Evolutionary conservation across 352 stramenopile species (phyloP).

Genomic region (Globisporangium camurandrum): DNA sequence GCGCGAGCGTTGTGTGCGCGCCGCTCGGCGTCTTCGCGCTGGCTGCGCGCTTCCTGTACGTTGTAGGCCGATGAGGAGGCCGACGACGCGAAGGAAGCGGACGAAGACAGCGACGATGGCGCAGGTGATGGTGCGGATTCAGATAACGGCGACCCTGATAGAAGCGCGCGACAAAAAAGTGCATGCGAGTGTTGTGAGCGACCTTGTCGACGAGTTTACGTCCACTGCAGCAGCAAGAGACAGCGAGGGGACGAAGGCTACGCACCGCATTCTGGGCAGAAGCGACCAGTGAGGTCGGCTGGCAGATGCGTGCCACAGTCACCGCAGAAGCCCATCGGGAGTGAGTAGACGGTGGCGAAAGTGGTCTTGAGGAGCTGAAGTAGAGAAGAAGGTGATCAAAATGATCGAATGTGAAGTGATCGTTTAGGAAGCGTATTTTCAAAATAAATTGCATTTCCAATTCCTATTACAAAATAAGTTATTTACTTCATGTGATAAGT

Average conservation of each 20-base stretch:
- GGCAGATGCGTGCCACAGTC: constrained; percentile 65
- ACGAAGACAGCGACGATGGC: not conserved
- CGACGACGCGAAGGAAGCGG: not conserved
- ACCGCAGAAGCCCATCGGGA: constrained; percentile 73
- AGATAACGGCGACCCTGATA: not conserved
- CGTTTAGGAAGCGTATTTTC: too few species aligned
- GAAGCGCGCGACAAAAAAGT: not conserved
- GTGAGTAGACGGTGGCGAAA: not conserved
- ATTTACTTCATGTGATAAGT: too few species aligned
- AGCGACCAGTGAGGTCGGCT: constrained; percentile 43
- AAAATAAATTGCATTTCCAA: too few species aligned
- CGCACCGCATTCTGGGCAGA: constrained; percentile 74
- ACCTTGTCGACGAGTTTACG: too few species aligned
- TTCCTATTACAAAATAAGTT: too few species aligned
- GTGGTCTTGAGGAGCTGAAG: not conserved
- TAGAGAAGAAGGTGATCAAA: too few species aligned
- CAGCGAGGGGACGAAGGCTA: too few species aligned
- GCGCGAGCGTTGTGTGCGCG: constrained; percentile 28
- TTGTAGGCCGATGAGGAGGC: constrained; percentile 3
- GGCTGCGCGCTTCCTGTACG: constrained; percentile 20
- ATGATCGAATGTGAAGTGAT: too few species aligned
- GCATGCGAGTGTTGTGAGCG: not conserved
- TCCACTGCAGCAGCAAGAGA: not conserved
- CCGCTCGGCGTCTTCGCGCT: constrained; percentile 44
- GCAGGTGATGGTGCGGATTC: constrained; percentile 3